Base-by-base conservation (phyloP, 2,329 filamentous ascomycete genomes). In the Exophiala oligosperma region DNA sequence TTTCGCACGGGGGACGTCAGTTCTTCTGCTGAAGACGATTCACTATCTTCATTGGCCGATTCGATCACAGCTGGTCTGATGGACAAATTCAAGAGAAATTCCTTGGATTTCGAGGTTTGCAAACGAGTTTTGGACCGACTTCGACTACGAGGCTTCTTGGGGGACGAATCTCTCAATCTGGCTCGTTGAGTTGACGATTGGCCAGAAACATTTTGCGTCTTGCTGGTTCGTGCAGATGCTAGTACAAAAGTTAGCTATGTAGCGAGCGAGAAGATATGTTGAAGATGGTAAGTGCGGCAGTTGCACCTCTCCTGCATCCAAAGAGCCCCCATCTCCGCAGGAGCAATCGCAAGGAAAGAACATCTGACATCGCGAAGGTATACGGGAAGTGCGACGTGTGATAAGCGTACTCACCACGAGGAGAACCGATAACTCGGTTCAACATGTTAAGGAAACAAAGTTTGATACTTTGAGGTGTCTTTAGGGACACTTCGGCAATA, bases 371-470 rank as follows among this genome's bases (percentile, higher is more conserved):
- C n/a, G 29, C 12, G 11, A 24, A 17, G 17, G 29, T 1, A 49
- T 21, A 35, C 14, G 29, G 5, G 28, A 23, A 24, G 4, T 3
- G 41, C 52, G 47, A 50, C 41, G 40, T 49, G 48, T 41, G 41
- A 52, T 37, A 80, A 23, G 40, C 21, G 11, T 32, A 47, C 84
- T 80, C 76, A 93, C 91, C 88, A 78, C 83, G 82, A 73, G 84
- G 83, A 67, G 81, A 81, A 49, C 82, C 76, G 64, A 94, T 83
- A 38, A 92, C 84, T 38, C 86, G 85, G 68, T 86, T 83, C 57
- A 96, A 75, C 64, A 96, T 87, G 24, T 87, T 81, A 50, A 88
- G 87, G 44, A 97, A 81, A 70, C 90, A 92, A 67, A 85, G 83
- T 69, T 88, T 87, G 65, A 90, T 86, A 62, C 84, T 88, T 67